Evolutionary conservation across 805 yeast genomes (phyloP), one percentile per base, ranked within the genome.

Genomic region (Kluyveromyces siamensis): DNA sequence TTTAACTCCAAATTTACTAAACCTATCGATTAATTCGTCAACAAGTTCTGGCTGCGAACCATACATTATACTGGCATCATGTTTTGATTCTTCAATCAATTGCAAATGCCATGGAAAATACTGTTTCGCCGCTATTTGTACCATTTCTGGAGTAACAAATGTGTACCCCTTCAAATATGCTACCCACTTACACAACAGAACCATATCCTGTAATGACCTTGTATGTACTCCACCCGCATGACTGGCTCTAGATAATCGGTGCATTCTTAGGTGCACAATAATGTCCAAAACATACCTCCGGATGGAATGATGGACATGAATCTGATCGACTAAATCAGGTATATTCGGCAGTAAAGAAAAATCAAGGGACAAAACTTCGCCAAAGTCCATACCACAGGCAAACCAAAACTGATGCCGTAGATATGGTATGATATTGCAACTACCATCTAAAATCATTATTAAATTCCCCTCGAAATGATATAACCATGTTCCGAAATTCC

Each of bases 271-370:
- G 57, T 74, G 80, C 2, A 81, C 70, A 37, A 79, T 66, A 7
- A 83, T 70, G 59, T 82, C 87, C 50, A 79, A 74, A 53, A 80
- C 73, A 55, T 81, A 82, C 9, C 81, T 67, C 37, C 63, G 62
- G n/a, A 80, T 64, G 42, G 76, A 80, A 1, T 75, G 69, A 3
- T 70, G 66, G 9, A 78, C 57, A n/a, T 51, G 55, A 11, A 77
- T 71, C 13, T 51, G 16, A 10, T 36, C 36, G 37, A 27, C 37
- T 41, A 13, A n/a, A 35, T 11, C 17, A 48, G 35, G n/a, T 46
- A 27, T 8, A 21, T 3, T 14, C 21, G 14, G 16, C 37, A n/a
- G 16, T 18, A 14, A 10, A 11, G 21, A 44, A 5, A 30, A 30
- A 8, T 33, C 18, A 21, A 37, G 16, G 11, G 41, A 18, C 47